Conservation (phyloP, 1,284 basidiomycete species). For the Ceratobasidium sp. region DNA sequence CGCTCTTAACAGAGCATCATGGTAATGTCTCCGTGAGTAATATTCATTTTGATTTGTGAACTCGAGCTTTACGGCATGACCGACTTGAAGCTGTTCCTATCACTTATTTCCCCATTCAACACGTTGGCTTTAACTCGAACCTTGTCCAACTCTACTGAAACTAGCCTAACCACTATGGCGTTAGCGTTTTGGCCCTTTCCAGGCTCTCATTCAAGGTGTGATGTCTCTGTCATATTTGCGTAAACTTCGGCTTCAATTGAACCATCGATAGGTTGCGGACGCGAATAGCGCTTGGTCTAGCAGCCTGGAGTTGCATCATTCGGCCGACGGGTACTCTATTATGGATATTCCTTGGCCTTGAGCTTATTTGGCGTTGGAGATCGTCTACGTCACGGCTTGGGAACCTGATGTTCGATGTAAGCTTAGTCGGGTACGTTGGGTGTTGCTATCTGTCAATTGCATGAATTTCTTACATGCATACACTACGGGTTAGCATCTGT, state of each 20-base stretch:
- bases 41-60: neutral
- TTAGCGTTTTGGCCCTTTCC: conserved; percentile 74
- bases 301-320: conserved; percentile 80
- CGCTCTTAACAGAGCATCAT: conserved; percentile 68
- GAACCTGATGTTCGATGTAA: conserved; percentile 18
- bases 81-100: conserved; percentile 74
- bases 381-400: conserved; percentile 4
- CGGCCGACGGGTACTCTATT: conserved; percentile 88
- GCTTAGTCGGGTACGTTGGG: conserved; percentile 23
- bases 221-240: neutral
- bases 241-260: conserved; percentile 5
- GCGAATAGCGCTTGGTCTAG: conserved; percentile 62
- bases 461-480: neutral
- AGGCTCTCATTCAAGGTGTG: neutral
- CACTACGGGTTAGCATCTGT: conserved; percentile 52
- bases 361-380: conserved; percentile 64
- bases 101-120: conserved; percentile 88
- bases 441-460: neutral
- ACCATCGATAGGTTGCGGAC: conserved; percentile 15
- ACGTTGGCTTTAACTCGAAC: conserved; percentile 86
- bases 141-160: conserved; percentile 93
- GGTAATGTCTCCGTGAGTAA: conserved; percentile 71
- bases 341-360: conserved; percentile 76
- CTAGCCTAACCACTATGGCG: conserved; percentile 82
- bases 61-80: neutral